Conservation (phyloP, 805 yeast genomes). For the Kuraishia ogatae region DNA sequence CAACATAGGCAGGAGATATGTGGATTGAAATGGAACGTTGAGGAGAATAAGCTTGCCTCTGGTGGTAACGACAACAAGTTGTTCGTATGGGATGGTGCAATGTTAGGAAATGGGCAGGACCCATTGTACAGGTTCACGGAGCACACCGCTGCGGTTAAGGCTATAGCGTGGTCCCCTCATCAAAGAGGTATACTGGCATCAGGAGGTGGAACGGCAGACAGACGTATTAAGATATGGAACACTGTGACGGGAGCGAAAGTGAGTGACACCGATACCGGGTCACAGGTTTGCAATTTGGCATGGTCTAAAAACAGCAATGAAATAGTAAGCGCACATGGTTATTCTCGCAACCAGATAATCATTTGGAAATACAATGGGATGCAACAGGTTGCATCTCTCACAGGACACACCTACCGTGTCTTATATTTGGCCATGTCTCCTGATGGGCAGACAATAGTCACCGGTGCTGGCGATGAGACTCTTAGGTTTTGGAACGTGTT, state of each 20-base stretch:
- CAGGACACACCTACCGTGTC: constrained; percentile 92
- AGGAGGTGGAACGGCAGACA: constrained; percentile 97
- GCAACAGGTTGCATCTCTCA: constrained; percentile 88
- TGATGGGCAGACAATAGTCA: constrained; percentile 93
- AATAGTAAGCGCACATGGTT: constrained; percentile 91
- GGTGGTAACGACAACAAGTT: constrained; percentile 93
- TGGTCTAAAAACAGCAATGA: constrained; percentile 94
- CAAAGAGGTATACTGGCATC: constrained; percentile 88
- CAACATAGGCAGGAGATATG: constrained; percentile 90
- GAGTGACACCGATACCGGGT: constrained; percentile 86
- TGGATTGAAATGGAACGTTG: constrained; percentile 89
- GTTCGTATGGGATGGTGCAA: constrained; percentile 78
- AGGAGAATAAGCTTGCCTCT: constrained; percentile 84
- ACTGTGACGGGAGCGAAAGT: constrained; percentile 67
- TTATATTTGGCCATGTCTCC: constrained; percentile 85
- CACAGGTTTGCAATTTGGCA: constrained; percentile 88
- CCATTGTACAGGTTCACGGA: constrained; percentile 73
- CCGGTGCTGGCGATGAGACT: constrained; percentile 99
- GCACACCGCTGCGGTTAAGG: constrained; percentile 94
- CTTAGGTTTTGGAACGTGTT: constrained; percentile 92
- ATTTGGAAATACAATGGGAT: constrained; percentile 91
- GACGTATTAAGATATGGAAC: constrained; percentile 87
- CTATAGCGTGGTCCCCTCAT: constrained; percentile 96
- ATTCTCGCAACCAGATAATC: constrained; percentile 79
- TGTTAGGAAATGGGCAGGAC: constrained; percentile 26